Conservation (phyloP, 2,329 filamentous ascomycete species). For the Exophiala bonariae region DNA sequence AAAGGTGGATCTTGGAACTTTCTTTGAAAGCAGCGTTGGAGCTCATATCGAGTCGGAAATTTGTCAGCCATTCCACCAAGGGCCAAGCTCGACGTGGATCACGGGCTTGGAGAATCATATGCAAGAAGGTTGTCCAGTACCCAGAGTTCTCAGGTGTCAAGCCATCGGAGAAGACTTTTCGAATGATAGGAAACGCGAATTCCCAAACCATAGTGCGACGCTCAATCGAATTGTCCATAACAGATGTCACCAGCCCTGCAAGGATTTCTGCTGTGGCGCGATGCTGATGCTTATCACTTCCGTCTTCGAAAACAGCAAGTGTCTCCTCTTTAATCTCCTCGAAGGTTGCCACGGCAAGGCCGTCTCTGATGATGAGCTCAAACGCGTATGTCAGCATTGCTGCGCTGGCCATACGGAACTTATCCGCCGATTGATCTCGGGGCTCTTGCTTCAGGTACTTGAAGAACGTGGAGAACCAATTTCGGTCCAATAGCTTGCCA, state of each 20-base stretch:
- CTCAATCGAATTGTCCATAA: constrained; percentile 72
- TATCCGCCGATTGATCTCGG: constrained; percentile 74
- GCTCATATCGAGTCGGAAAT: constrained; percentile 87
- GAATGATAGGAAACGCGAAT: constrained; percentile 85
- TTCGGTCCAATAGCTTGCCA: constrained; percentile 72
- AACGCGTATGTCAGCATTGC: constrained; percentile 88
- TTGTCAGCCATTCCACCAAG: constrained; percentile 76
- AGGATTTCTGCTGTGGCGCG: constrained; percentile 93
- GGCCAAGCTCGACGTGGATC: constrained; percentile 87
- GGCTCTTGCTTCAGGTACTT: constrained; percentile 96
- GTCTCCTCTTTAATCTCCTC: constrained; percentile 85
- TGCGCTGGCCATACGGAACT: constrained; percentile 85
- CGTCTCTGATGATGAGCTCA: constrained; percentile 77
- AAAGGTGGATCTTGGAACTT: constrained; percentile 88
- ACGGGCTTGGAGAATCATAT: constrained; percentile 82
- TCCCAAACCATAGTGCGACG: constrained; percentile 78
- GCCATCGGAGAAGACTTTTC: constrained; percentile 83
- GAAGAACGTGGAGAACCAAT: constrained; percentile 88
- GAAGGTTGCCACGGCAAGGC: constrained; percentile 73
- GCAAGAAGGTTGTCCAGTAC: constrained; percentile 94
- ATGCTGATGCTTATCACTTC: constrained; percentile 96
- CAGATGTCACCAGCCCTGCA: constrained; percentile 77
- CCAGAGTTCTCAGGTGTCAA: constrained; percentile 90
- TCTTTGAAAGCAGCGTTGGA: constrained; percentile 99
- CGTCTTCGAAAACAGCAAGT: constrained; percentile 78